phyloP scores from a whole-genome alignment of 2,329 filamentous ascomycete species.

The Hypoxylon sp. region DNA sequence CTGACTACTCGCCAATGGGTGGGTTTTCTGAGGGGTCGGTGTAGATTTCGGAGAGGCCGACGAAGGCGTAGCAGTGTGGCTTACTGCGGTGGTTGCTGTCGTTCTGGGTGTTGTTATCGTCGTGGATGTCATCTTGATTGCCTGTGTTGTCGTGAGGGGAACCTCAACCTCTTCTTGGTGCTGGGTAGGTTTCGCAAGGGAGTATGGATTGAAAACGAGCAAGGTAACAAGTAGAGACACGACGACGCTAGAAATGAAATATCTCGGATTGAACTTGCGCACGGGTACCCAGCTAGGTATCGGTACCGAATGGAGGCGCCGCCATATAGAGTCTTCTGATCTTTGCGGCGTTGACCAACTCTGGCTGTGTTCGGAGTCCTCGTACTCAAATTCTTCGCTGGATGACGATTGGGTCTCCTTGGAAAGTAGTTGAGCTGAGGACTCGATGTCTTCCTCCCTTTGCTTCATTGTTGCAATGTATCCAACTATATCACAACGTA shows the following conservation, averaged over 20 bases:
- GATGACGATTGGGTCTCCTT: slow-evolving; percentile 37
- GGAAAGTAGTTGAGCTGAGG: slow-evolving; percentile 39
- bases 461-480: slow-evolving; percentile 37
- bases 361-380: slow-evolving; percentile 35
- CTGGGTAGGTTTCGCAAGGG: slow-evolving; percentile 32
- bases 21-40: not conserved
- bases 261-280: slow-evolving; percentile 43
- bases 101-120: slow-evolving; percentile 3
- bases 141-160: slow-evolving; percentile 14
- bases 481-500: slow-evolving; percentile 7
- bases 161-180: slow-evolving; percentile 34
- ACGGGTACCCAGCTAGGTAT: slow-evolving; percentile 41
- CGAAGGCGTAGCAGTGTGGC: not conserved
- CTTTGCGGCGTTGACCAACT: slow-evolving; percentile 33
- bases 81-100: not conserved
- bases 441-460: slow-evolving; percentile 44
- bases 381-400: slow-evolving; percentile 42
- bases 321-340: slow-evolving; percentile 37
- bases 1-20: not conserved
- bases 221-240: slow-evolving; percentile 42
- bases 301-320: slow-evolving; percentile 39
- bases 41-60: slow-evolving; percentile 4
- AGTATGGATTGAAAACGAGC: slow-evolving; percentile 46
- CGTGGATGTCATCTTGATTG: slow-evolving; percentile 6
- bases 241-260: slow-evolving; percentile 39